Percentiles rank a stretch among this genome's conserved stretches.
Conservation (phyloP, 2,329 filamentous ascomycete species). For the Pseudogymnoascus destructans region DNA sequence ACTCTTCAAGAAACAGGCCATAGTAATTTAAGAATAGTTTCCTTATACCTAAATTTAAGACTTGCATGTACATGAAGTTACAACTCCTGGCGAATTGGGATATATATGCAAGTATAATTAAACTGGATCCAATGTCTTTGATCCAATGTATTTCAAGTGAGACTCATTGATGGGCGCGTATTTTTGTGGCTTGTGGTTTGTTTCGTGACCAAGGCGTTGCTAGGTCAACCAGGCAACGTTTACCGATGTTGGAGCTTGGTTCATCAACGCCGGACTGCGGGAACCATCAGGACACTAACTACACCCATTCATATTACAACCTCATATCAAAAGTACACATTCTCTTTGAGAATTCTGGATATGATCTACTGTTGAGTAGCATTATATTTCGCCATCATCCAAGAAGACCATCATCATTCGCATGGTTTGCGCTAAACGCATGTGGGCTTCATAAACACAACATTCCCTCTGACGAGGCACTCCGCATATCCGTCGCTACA, state of each 20-base stretch:
- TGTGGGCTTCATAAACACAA: slow-evolving; percentile 2
- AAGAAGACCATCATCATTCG: neutral
- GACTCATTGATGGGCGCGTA: neutral
- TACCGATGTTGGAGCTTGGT: neutral
- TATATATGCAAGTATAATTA: neutral
- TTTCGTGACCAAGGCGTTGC: slow-evolving; percentile 1
- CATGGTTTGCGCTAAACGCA: neutral
- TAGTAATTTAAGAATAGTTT: slow-evolving; percentile 8
- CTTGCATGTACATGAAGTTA: neutral
- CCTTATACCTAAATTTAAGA: slow-evolving; percentile 4
- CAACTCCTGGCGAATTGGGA: neutral
- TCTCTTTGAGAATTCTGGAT: neutral
- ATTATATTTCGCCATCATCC: neutral
- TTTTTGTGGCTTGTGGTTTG: neutral
- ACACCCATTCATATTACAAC: slow-evolving; percentile 4
- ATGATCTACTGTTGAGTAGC: neutral
- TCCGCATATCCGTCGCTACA: neutral
- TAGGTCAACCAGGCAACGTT: neutral
- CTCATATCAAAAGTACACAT: neutral
- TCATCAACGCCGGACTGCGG: neutral
- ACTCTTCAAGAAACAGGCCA: neutral
- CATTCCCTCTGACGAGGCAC: slow-evolving; percentile 7
- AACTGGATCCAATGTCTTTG: neutral
- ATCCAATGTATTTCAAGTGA: neutral
- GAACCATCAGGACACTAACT: slow-evolving; percentile 3